These are phyloP conservation scores for Aristolochia contorta DNA, from an alignment of 164 flowering plant species.

Conservation along the genomic window DNA sequence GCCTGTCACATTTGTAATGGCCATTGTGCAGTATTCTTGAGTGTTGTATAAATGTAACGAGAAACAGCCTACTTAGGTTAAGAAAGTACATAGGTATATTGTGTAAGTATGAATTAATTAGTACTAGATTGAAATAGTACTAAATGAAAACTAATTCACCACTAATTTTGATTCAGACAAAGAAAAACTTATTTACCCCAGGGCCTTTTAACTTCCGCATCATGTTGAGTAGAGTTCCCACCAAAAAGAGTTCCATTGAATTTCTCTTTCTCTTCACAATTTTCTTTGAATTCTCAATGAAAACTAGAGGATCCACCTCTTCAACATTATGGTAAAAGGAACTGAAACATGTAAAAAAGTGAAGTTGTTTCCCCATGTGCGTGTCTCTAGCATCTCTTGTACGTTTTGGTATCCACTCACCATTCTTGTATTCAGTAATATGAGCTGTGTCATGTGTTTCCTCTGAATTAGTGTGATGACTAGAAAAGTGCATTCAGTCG, in stretches of 20 bases:
- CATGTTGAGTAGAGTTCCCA: conserved; percentile 21
- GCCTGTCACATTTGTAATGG: conserved; percentile 30
- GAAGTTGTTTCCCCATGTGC: conserved; percentile 32
- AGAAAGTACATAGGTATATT: background rate
- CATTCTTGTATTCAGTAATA: conserved; percentile 45
- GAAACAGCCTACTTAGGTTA: conserved; percentile 17
- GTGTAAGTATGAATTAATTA: background rate
- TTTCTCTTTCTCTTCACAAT: conserved; percentile 24
- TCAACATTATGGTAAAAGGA: conserved; percentile 4
- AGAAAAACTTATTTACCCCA: conserved; percentile 39
- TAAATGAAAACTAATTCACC: background rate
- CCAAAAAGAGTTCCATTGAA: conserved; percentile 25
- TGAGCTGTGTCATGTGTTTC: conserved; percentile 29
- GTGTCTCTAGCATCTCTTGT: conserved; percentile 31
- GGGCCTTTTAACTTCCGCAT: conserved; percentile 28
- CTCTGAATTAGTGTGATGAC: too few relatives aligned
- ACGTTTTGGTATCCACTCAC: conserved; percentile 24
- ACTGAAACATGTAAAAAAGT: conserved; percentile 16
- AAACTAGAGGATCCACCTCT: conserved; percentile 22
- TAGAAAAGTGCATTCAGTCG: too few relatives aligned
- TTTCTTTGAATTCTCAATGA: conserved; percentile 19
- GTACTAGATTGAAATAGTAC: background rate
- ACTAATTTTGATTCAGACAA: too few relatives aligned
- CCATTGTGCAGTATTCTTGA: conserved; percentile 31
- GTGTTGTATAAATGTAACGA: conserved; percentile 13